Conservation (phyloP, 2,329 filamentous ascomycete species). For the Sclerotinia borealis region DNA sequence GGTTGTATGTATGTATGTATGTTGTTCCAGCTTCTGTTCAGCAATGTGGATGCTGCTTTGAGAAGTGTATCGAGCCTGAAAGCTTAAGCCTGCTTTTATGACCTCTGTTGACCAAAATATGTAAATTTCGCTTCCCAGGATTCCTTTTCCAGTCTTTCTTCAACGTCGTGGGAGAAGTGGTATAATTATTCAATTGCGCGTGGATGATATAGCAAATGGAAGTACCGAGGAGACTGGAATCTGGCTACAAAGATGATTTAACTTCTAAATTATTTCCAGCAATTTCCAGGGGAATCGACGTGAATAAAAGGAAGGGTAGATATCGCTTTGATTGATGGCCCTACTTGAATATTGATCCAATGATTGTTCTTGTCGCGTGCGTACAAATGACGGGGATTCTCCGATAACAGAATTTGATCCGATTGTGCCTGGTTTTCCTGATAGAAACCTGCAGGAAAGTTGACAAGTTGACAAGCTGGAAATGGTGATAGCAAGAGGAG, state of each 20-base stretch:
- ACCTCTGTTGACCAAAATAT: background rate
- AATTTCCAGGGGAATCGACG: background rate
- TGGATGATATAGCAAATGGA: background rate
- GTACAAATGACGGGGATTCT: constrained; percentile 16
- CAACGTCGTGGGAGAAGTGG: background rate
- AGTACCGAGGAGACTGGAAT: background rate
- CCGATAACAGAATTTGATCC: constrained; percentile 6
- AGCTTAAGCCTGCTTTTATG: background rate
- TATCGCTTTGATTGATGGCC: constrained; percentile 15
- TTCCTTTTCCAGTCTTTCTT: background rate
- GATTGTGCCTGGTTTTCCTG: constrained; percentile 6
- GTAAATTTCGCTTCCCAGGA: background rate
- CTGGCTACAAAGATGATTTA: background rate
- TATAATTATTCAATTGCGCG: background rate
- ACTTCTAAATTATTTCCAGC: background rate
- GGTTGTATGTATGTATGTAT: background rate
- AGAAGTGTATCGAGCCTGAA: background rate
- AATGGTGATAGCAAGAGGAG: background rate
- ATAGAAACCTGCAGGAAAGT: constrained; percentile 4
- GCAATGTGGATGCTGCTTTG: background rate
- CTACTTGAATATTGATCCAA: constrained; percentile 18
- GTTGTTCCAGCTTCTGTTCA: background rate
- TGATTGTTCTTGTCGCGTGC: constrained; percentile 23
- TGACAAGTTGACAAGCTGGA: background rate
- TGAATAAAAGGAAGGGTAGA: constrained; percentile 11